These are phyloP conservation scores for Solanum appendiculatum DNA, from an alignment of 257 asterid species.

Conservation along the genomic window DNA sequence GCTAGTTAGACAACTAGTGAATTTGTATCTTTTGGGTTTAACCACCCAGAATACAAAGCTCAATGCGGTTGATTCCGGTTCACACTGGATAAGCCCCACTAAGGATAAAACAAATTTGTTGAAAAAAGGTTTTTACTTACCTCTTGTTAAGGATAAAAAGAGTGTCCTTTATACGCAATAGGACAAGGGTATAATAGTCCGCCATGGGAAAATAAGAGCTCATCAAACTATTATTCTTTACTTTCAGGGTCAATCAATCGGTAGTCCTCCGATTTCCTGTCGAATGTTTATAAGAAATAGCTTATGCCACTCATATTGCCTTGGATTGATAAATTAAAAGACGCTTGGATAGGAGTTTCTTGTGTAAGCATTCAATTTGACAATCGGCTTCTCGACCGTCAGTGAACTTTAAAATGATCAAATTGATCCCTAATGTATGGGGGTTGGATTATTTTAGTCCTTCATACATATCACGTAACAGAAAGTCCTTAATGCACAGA, in stretches of 20 bases:
- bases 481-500: background rate
- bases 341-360: background rate
- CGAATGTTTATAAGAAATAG: background rate
- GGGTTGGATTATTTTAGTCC: background rate
- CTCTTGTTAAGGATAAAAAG: no score
- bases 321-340: background rate
- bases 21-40: no score
- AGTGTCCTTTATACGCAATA: no score
- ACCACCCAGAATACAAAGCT: no score
- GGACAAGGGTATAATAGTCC: background rate
- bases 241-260: background rate
- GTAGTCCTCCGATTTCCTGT: background rate
- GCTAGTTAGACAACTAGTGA: no score
- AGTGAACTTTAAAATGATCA: background rate
- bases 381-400: background rate
- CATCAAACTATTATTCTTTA: background rate
- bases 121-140: no score
- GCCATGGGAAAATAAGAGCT: background rate
- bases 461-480: background rate
- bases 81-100: no score
- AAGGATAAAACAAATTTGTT: no score
- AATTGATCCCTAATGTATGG: background rate
- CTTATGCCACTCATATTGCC: background rate
- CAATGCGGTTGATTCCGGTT: no score
- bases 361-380: background rate